A percentile compares a stretch with the other conserved stretches of the same genome.
Evolutionary conservation across 1,139 yeast species (phyloP).

Genomic region (Suhomyces maxii): DNA sequence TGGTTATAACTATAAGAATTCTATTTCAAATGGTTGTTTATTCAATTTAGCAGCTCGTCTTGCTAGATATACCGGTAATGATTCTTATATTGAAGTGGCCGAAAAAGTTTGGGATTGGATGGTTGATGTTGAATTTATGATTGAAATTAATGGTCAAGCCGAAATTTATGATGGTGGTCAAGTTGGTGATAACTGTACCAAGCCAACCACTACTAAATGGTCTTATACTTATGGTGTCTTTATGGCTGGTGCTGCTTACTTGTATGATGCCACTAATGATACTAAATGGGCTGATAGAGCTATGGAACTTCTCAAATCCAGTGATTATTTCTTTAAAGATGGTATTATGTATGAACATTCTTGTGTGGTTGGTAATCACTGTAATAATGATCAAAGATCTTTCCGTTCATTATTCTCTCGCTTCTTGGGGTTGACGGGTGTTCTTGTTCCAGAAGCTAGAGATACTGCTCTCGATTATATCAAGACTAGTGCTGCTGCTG

Average conservation of each 20-base stretch:
- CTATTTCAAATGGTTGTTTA: conserved; percentile 87
- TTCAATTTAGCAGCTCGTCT: conserved; percentile 87
- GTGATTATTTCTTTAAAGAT: conserved; percentile 56
- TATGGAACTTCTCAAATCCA: conserved; percentile 52
- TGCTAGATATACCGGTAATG: conserved; percentile 77
- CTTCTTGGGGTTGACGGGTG: conserved; percentile 72
- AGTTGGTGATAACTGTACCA: conserved; percentile 58
- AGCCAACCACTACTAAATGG: conserved; percentile 68
- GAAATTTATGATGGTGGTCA: conserved; percentile 79
- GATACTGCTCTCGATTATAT: conserved; percentile 50
- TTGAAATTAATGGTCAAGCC: conserved; percentile 38
- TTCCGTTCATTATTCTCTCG: conserved; percentile 83
- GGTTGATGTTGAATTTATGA: conserved; percentile 56
- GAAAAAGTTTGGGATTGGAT: conserved; percentile 85
- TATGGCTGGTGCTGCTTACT: conserved; percentile 77
- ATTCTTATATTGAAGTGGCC: conserved; percentile 76
- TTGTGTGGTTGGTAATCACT: conserved; percentile 52
- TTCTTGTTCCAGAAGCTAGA: conserved; percentile 63
- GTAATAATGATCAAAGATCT: conserved; percentile 88
- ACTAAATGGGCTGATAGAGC: conserved; percentile 68
- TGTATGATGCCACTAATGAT: conserved; percentile 73
- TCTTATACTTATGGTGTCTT: conserved; percentile 84
- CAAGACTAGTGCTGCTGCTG: conserved; percentile 68
- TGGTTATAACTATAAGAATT: conserved; percentile 89
- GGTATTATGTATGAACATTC: conserved; percentile 76